Conservation (phyloP, 352 stramenopile genomes). For the Globisporangium ultimum region DNA sequence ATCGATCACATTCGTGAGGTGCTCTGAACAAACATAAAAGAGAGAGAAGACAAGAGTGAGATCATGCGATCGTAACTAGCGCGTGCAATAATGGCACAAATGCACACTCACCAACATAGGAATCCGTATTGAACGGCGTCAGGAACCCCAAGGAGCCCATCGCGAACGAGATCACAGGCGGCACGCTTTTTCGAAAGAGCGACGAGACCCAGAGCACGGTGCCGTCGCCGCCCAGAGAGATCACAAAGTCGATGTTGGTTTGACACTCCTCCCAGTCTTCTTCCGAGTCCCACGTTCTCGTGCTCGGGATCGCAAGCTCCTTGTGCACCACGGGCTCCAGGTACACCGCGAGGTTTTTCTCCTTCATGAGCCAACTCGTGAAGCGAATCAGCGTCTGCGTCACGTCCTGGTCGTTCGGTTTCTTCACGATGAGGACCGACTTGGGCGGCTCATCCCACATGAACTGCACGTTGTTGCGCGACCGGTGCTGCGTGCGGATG, state of each 20-base stretch:
- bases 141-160: constrained; percentile 97
- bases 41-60: background rate
- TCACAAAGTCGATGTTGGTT: constrained; percentile 87
- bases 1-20: constrained; percentile 72
- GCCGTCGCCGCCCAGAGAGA: constrained; percentile 95
- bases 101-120: constrained; percentile 30
- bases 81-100: constrained; percentile 1
- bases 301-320: constrained; percentile 49
- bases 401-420: constrained; percentile 78
- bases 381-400: constrained; percentile 67
- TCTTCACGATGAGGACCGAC: constrained; percentile 86
- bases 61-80: background rate
- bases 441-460: constrained; percentile 86
- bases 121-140: constrained; percentile 89
- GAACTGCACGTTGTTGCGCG: constrained; percentile 87
- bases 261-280: constrained; percentile 71
- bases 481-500: constrained; percentile 81
- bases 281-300: constrained; percentile 60
- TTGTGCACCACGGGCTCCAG: constrained; percentile 75
- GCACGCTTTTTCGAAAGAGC: constrained; percentile 89
- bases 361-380: constrained; percentile 64
- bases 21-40: constrained; percentile 31
- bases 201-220: constrained; percentile 88
- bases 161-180: constrained; percentile 93
- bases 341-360: constrained; percentile 70